Evolutionary conservation across 2,329 filamentous ascomycete species (phyloP).

Genomic region (Coleophoma eucalyptorum): DNA sequence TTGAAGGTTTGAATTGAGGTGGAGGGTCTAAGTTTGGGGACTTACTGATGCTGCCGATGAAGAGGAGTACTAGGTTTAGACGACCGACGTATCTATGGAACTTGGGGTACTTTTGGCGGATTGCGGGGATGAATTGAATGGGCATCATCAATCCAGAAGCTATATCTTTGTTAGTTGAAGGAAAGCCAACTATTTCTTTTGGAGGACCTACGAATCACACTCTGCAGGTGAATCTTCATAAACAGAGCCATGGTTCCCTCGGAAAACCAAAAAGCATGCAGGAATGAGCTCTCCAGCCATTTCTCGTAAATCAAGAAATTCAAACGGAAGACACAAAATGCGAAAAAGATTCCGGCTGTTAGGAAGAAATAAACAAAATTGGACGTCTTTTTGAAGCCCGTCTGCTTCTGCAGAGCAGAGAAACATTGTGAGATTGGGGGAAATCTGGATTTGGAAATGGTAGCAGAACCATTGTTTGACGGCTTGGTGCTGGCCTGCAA

Average conservation of each 20-base stretch:
- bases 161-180: not conserved
- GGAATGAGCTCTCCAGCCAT: not conserved
- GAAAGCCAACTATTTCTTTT: not conserved
- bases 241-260: not conserved
- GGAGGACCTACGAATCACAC: slow-evolving; percentile 8
- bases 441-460: no score
- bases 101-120: slow-evolving; percentile 6
- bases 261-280: slow-evolving; percentile 3
- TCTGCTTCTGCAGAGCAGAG: no score
- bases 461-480: no score
- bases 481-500: no score
- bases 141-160: slow-evolving; percentile 10
- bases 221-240: slow-evolving; percentile 7
- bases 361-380: no score
- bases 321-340: no score
- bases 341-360: no score
- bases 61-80: slow-evolving; percentile 3
- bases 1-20: no score
- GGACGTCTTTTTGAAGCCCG: no score
- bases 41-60: slow-evolving; percentile 11
- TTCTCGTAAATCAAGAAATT: no score
- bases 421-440: no score
- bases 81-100: slow-evolving; percentile 6
- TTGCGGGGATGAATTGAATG: slow-evolving; percentile 10
- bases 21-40: not conserved